Evolutionary conservation across 805 yeast species (phyloP).

Genomic region (Lipomyces starkeyi): DNA sequence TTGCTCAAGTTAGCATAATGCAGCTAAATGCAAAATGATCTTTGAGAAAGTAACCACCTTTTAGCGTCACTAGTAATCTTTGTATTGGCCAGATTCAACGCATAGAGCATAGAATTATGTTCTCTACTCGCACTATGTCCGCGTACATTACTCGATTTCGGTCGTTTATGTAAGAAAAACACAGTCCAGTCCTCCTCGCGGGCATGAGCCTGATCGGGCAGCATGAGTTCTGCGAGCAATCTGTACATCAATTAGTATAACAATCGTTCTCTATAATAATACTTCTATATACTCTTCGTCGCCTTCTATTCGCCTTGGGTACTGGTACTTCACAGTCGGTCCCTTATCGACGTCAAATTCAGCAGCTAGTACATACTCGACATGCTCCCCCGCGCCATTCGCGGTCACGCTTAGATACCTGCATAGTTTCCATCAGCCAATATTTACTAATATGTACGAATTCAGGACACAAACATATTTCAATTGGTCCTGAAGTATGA

Average conservation of each 20-base stretch:
- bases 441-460: neutral
- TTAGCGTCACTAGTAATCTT: constrained; percentile 51
- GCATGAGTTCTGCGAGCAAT: constrained; percentile 60
- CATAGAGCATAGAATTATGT: constrained; percentile 55
- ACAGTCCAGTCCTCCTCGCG: constrained; percentile 62
- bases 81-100: constrained; percentile 63
- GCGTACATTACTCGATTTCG: neutral
- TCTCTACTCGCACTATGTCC: neutral
- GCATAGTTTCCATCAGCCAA: neutral
- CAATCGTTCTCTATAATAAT: neutral
- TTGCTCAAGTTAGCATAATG: neutral
- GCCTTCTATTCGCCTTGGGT: constrained; percentile 51
- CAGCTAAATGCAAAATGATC: neutral
- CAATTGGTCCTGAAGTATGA: neutral
- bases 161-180: constrained; percentile 50
- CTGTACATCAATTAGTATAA: constrained; percentile 12
- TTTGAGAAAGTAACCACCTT: constrained; percentile 24
- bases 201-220: constrained; percentile 65
- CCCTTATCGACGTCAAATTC: constrained; percentile 84
- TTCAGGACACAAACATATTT: neutral
- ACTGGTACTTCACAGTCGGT: constrained; percentile 65
- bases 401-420: neutral
- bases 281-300: constrained; percentile 18
- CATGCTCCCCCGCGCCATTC: constrained; percentile 44
- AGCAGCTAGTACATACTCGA: constrained; percentile 67